Conservation (phyloP, 768 basidiomycete species). For the Calocybe cyanea region DNA sequence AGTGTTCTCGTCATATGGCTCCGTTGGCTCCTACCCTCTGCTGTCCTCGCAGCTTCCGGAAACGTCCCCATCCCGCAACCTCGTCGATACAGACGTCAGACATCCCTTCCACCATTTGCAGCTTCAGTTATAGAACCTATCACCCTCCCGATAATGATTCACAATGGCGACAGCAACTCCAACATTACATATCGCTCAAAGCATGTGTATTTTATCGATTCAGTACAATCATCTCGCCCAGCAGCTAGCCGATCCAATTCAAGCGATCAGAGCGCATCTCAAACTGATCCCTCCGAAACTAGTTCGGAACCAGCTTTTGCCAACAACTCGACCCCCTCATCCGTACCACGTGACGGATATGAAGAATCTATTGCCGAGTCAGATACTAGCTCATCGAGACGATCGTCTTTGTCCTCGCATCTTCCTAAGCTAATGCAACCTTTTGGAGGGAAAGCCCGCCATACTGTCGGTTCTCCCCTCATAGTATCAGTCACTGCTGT, state of each 20-base stretch:
- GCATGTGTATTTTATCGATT: slow-evolving; percentile 14
- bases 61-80: not conserved
- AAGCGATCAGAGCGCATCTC: not conserved
- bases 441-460: slow-evolving; percentile 13
- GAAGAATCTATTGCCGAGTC: slow-evolving; percentile 19
- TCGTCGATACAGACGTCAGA: slow-evolving; percentile 12
- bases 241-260: not conserved
- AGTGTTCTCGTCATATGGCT: slow-evolving; percentile 43
- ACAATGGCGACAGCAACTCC: not conserved
- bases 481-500: slow-evolving; percentile 1
- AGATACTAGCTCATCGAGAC: slow-evolving; percentile 17
- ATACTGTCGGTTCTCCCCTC: not conserved
- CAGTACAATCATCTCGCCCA: not conserved
- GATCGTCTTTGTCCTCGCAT: slow-evolving; percentile 15
- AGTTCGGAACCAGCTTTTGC: not conserved
- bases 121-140: not conserved
- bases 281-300: slow-evolving; percentile 1
- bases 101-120: slow-evolving; percentile 8
- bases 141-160: not conserved
- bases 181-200: slow-evolving; percentile 3
- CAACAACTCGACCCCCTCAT: not conserved
- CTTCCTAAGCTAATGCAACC: slow-evolving; percentile 15
- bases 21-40: slow-evolving; percentile 33
- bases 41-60: slow-evolving; percentile 1
- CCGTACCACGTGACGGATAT: not conserved